Percentiles rank a stretch among this genome's conserved stretches.
Conservation (phyloP, 345 rosid species). For the Draba incana region DNA sequence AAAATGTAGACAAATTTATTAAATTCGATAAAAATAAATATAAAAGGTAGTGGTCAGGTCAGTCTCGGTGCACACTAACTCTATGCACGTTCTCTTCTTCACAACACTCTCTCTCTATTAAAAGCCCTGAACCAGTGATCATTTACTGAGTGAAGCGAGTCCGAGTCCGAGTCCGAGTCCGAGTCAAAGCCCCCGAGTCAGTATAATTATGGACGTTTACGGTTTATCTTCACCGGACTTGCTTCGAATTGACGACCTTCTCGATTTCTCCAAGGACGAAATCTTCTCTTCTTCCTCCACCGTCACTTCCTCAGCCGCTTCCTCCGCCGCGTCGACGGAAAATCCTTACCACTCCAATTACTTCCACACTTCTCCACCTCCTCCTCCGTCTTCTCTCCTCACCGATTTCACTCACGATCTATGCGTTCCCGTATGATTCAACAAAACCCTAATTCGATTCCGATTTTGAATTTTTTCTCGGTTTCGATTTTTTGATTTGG, state of each 20-base stretch:
- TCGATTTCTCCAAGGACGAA: slow-evolving; percentile 66
- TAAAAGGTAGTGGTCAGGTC: slow-evolving; percentile 26
- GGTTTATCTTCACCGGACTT: slow-evolving; percentile 38
- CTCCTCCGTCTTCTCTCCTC: slow-evolving; percentile 35
- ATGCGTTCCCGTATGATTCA: slow-evolving; percentile 57
- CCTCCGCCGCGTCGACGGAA: slow-evolving; percentile 31
- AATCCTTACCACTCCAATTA: slow-evolving; percentile 33
- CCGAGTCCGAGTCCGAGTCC: slow-evolving; percentile 20
- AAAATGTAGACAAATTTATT: slow-evolving; percentile 18
- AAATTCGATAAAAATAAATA: slow-evolving; percentile 18
- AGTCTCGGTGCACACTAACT: slow-evolving; percentile 42
- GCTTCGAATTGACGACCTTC: slow-evolving; percentile 56
- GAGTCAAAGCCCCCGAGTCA: not conserved
- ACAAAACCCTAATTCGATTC: not conserved
- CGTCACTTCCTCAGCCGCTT: slow-evolving; percentile 35
- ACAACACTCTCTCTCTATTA: slow-evolving; percentile 26
- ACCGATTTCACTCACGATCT: slow-evolving; percentile 63
- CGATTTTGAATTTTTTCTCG: not conserved
- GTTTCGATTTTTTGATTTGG: not conserved
- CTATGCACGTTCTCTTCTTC: slow-evolving; percentile 40
- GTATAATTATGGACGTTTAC: slow-evolving; percentile 53
- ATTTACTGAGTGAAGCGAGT: slow-evolving; percentile 23
- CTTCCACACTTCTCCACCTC: slow-evolving; percentile 38
- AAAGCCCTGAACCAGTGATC: slow-evolving; percentile 28
- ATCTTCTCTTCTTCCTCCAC: slow-evolving; percentile 44